These are phyloP conservation scores for Lepiota venenata DNA, from an alignment of 768 basidiomycete genomes.

Conservation along the genomic window DNA sequence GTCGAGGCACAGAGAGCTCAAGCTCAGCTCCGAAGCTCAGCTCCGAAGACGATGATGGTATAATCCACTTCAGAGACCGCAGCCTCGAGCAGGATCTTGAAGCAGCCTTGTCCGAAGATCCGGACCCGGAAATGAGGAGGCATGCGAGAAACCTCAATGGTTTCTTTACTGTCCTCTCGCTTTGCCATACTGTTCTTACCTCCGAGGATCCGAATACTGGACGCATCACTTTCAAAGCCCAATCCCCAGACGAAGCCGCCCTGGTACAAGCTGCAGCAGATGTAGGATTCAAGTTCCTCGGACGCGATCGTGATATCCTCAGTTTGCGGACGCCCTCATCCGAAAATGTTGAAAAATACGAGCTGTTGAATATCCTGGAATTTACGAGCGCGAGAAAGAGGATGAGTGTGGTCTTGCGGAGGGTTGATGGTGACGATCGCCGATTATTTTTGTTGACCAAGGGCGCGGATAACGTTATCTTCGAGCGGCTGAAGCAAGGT, in stretches of 20 bases:
- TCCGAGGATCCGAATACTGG: slow-evolving; percentile 65
- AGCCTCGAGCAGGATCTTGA: slow-evolving; percentile 62
- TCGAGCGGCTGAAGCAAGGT: slow-evolving; percentile 75
- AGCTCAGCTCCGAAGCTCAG: slow-evolving; percentile 12
- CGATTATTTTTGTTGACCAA: slow-evolving; percentile 76
- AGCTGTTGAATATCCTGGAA: slow-evolving; percentile 89
- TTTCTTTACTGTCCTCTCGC: slow-evolving; percentile 87
- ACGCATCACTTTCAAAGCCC: slow-evolving; percentile 87
- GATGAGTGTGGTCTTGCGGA: slow-evolving; percentile 90
- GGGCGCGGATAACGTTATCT: slow-evolving; percentile 95
- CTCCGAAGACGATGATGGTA: slow-evolving; percentile 2
- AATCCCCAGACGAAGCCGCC: slow-evolving; percentile 96
- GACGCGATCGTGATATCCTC: slow-evolving; percentile 79
- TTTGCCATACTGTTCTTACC: slow-evolving; percentile 93
- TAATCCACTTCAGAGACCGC: slow-evolving; percentile 50
- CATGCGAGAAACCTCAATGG: slow-evolving; percentile 73
- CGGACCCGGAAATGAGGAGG: slow-evolving; percentile 41
- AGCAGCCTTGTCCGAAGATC: slow-evolving; percentile 45
- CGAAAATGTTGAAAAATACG: slow-evolving; percentile 67
- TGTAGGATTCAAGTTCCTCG: slow-evolving; percentile 88
- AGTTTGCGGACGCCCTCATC: slow-evolving; percentile 75
- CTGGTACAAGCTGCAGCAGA: slow-evolving; percentile 96
- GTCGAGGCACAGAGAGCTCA: not conserved
- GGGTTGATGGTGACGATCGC: slow-evolving; percentile 52
- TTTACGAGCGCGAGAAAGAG: slow-evolving; percentile 92